phyloP scores from a whole-genome alignment of 2,329 filamentous ascomycete genomes.

The Periconia sp. region DNA sequence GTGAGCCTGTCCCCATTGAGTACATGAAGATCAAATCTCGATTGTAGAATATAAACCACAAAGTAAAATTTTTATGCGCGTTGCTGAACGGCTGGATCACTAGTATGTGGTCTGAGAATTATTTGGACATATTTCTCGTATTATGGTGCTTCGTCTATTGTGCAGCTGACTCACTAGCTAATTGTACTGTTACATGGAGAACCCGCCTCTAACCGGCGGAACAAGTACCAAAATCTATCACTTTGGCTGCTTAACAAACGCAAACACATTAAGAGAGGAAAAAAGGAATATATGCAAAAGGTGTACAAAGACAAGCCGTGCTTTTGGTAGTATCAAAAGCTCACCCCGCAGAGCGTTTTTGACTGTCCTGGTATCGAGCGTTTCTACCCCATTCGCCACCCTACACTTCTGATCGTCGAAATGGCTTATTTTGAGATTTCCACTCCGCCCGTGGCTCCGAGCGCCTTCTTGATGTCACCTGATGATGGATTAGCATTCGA shows the following conservation, averaged over 20 bases:
- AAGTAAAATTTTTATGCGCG: too few relatives aligned
- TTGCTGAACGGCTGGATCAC: too few relatives aligned
- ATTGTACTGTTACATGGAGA: conserved; percentile 34
- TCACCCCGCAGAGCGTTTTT: conserved; percentile 12
- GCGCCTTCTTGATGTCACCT: conserved; percentile 57
- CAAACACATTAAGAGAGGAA: conserved; percentile 30
- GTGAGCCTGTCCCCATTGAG: too few relatives aligned
- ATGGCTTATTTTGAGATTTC: conserved; percentile 27
- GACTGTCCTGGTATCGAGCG: conserved; percentile 30
- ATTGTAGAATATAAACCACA: too few relatives aligned
- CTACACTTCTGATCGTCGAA: background rate
- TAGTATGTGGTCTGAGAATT: background rate
- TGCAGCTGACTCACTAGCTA: conserved; percentile 28
- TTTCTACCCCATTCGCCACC: background rate
- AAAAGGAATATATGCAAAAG: conserved; percentile 30
- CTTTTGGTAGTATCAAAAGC: conserved; percentile 26
- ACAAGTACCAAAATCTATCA: conserved; percentile 26
- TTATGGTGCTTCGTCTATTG: conserved; percentile 27
- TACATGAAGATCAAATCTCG: too few relatives aligned
- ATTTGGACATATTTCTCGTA: conserved; percentile 4
- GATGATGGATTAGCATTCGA: background rate
- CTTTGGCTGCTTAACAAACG: conserved; percentile 24
- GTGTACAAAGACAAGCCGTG: conserved; percentile 24
- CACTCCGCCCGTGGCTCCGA: conserved; percentile 63
- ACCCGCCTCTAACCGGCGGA: conserved; percentile 12